Evolutionary conservation across 257 asterid species (phyloP), one percentile per base, ranked within the genome.

Genomic region (Plantago major): DNA sequence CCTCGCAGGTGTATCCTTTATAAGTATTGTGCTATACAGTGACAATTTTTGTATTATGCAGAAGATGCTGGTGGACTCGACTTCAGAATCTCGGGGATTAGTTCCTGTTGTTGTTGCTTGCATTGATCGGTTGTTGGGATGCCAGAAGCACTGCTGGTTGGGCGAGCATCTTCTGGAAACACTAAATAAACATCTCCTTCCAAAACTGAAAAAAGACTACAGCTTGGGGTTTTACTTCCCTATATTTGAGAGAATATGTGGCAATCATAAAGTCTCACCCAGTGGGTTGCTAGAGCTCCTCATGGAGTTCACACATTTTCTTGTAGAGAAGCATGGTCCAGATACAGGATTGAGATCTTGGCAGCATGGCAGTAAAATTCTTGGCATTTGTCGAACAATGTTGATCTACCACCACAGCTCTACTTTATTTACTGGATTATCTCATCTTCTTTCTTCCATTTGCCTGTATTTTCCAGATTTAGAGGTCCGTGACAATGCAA

Each of bases 401-500:
- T 76, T 92, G 65, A 76, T 81, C 62, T 83, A 89, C 79, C 97
- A 82, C 74, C 81, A 66, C 55, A 79, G 95, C 78, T 92, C 98
- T 61, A 83, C 82, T 64, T 75, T 92, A 74, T 84, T 89, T 72
- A 71, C 74, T 72, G 87, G 87, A 45, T 67, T 89, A 49, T 81
- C 95, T 64, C 84, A 61, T 66, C 90, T 92, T 69, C 87, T 92
- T 72, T 88, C 87, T 54, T 79, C 80, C 71, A 63, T 75, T 43
- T 76, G 93, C 73, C 95, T 89, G 16, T 77, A 74, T 62, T 92
- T 92, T 81, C 98, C 98, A 65, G 98, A 92, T 80, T 65, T 92
- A 86, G 98, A 92, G 62, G 81, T 92, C 73, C 98, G 97, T 65
- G 98, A 92, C 75, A 82, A 66, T 76, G 95, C 98, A 64, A 89